Base-by-base conservation (phyloP, 139 green algal genomes). In the Chlorella sp. region DNA sequence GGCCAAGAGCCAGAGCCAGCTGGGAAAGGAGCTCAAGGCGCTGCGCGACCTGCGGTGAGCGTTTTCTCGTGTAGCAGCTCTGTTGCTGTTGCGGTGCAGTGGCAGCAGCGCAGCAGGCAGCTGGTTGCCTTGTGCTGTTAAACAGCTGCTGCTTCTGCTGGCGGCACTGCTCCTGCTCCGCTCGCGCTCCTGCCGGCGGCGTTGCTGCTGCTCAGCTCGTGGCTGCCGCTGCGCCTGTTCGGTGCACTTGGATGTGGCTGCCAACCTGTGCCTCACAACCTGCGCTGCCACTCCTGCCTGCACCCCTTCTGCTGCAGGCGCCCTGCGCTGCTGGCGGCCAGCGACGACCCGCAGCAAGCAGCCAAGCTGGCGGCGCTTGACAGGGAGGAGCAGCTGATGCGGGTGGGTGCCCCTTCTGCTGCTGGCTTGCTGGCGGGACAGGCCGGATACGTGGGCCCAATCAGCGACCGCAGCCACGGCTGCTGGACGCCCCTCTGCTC, bases 301-400 rank as follows among this genome's bases (percentile, higher is more conserved):
- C 3, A 2, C n/a, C 30, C 65, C 48, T 14, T 8, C 54, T 58
- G 72, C 41, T 43, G 75, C 75, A 81, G 75, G 77, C 77, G 77
- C 40, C 77, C 77, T 1, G 40, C 41, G 60, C 77, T 83, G 77
- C 58, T 60, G 60, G 22, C 28, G 16, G 60, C 64, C 43, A 17
- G 7, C 7, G 32, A 3, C 64, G 79, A 84, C 79, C 79, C 79
- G n/a, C 64, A 75, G 64, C 64, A 76, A 44, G 44, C 46, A 11
- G 19, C 41, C 56, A 75, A 67, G 76, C 85, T 88, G 46, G 28
- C 26, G 22, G 73, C 58, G 67, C 77, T 80, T 19, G 44, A 81
- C 38, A 69, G 68, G 64, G 92, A 95, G 78, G 83, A 91, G 64
- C 84, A 87, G 70, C 83, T 93, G 75, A 80, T 94, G 84, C 32